Conservation (phyloP, 2,329 filamentous ascomycete species). For the Xylariaceae sp. region DNA sequence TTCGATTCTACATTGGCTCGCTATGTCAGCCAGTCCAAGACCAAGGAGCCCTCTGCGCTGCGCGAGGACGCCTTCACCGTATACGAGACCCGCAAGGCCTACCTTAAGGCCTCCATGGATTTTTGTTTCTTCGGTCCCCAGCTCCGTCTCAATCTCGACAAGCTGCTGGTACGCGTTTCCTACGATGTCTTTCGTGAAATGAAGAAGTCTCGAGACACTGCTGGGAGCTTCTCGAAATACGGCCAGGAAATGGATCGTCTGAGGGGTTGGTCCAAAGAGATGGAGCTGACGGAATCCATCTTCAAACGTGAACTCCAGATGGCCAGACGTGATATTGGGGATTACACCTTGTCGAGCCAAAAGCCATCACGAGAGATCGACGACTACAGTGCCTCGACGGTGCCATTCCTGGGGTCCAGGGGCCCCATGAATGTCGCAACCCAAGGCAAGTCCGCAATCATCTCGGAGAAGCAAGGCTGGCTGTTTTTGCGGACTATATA, state of each 20-base stretch:
- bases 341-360: slow-evolving; percentile 63
- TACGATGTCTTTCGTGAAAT: slow-evolving; percentile 87
- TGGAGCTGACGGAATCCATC: slow-evolving; percentile 81
- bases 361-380: slow-evolving; percentile 90
- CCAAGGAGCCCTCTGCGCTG: slow-evolving; percentile 86
- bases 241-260: slow-evolving; percentile 84
- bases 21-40: slow-evolving; percentile 81
- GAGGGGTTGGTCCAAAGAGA: slow-evolving; percentile 87
- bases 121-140: slow-evolving; percentile 87
- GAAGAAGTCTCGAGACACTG: slow-evolving; percentile 64
- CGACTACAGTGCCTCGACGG: slow-evolving; percentile 84
- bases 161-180: slow-evolving; percentile 78
- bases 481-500: slow-evolving; percentile 76
- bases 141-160: slow-evolving; percentile 77
- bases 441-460: slow-evolving; percentile 44
- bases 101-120: slow-evolving; percentile 89
- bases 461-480: slow-evolving; percentile 90
- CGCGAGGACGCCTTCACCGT: slow-evolving; percentile 94
- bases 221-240: slow-evolving; percentile 62
- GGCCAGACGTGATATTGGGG: slow-evolving; percentile 78
- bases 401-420: slow-evolving; percentile 75
- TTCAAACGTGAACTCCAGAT: slow-evolving; percentile 79
- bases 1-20: slow-evolving; percentile 79
- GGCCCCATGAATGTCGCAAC: slow-evolving; percentile 62
- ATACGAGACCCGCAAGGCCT: slow-evolving; percentile 85